These are phyloP conservation scores for Pleurotus sapidus DNA, from an alignment of 768 basidiomycete species.

Conservation along the genomic window DNA sequence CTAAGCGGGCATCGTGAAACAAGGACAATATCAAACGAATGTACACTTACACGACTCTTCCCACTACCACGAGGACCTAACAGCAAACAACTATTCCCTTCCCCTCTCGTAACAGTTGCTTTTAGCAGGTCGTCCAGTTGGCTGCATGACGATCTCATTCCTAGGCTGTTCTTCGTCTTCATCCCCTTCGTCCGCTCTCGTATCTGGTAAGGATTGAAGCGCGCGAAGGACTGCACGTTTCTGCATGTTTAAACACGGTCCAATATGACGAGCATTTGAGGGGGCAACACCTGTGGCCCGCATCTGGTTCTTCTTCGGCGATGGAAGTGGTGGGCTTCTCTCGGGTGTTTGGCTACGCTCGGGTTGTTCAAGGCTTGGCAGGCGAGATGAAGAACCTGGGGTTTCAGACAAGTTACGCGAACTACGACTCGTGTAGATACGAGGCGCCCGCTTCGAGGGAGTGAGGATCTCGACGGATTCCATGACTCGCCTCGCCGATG, in stretches of 20 bases:
- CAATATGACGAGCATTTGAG: constrained; percentile 33
- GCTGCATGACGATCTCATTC: constrained; percentile 50
- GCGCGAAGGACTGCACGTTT: constrained; percentile 52
- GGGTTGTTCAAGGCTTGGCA: neutral
- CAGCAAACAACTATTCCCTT: constrained; percentile 92
- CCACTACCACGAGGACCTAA: constrained; percentile 86
- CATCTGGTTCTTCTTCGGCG: neutral
- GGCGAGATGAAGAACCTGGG: neutral
- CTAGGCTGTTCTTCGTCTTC: constrained; percentile 35
- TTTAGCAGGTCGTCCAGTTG: constrained; percentile 63
- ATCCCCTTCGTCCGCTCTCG: constrained; percentile 10
- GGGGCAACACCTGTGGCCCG: too few species aligned
- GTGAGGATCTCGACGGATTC: constrained; percentile 7
- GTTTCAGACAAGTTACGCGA: neutral
- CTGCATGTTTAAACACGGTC: constrained; percentile 48
- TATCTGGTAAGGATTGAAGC: constrained; percentile 28
- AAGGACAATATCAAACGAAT: neutral
- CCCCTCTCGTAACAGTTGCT: constrained; percentile 76
- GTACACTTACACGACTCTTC: constrained; percentile 65
- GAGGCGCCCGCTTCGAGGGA: neutral
- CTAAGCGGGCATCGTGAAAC: constrained; percentile 30
- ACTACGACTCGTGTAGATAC: neutral
- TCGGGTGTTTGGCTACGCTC: neutral
- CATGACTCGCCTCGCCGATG: neutral
- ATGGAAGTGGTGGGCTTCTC: neutral